Conservation (phyloP, 129 eudicot species). For the Apium graveolens region DNA sequence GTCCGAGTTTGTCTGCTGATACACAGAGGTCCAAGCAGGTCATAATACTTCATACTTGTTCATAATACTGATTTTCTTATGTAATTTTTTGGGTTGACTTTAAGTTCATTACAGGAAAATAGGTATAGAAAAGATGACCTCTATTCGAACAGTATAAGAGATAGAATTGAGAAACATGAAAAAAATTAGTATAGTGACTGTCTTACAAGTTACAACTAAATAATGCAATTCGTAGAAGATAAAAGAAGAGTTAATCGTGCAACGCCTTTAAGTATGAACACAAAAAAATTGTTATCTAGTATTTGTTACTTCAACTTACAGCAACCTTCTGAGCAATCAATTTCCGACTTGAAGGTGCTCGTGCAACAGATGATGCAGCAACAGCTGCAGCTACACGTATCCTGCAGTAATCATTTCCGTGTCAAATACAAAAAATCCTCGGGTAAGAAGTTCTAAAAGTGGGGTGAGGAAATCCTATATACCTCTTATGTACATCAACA, state of each 20-base stretch:
- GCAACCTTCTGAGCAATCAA: slow-evolving; percentile 49
- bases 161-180: background rate
- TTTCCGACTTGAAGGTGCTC: slow-evolving; percentile 74
- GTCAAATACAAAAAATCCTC: background rate
- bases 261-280: background rate
- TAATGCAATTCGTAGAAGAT: background rate
- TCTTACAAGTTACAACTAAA: background rate
- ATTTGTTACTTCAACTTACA: slow-evolving; percentile 26
- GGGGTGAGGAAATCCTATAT: background rate
- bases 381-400: slow-evolving; percentile 92
- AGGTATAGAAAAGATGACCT: background rate
- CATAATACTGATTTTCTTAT: too few species aligned
- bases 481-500: slow-evolving; percentile 98
- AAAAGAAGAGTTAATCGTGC: background rate
- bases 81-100: background rate
- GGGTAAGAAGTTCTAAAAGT: background rate
- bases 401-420: slow-evolving; percentile 32
- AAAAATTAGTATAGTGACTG: background rate
- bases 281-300: background rate
- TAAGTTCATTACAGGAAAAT: background rate
- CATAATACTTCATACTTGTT: background rate
- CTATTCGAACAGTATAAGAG: background rate
- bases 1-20: background rate
- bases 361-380: slow-evolving; percentile 87
- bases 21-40: background rate